phyloP scores from a whole-genome alignment of 495 filamentous ascomycete species.

The Astrothelium macrocarpum region DNA sequence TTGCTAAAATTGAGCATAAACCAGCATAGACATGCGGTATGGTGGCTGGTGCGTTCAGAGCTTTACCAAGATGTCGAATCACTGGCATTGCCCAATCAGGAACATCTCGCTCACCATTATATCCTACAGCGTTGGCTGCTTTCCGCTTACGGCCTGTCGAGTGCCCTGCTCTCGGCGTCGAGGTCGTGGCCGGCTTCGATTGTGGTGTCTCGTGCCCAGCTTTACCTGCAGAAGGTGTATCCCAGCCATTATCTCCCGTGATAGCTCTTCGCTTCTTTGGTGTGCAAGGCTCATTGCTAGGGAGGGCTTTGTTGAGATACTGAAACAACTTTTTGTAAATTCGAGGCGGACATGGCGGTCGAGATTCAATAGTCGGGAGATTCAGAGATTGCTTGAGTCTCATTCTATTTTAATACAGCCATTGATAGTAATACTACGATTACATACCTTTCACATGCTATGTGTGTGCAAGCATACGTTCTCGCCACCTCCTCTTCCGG shows the following conservation, averaged over 20 bases:
- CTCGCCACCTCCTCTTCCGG: conserved; percentile 82
- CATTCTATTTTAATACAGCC: not conserved
- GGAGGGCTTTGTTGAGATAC: conserved; percentile 66
- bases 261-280: conserved; percentile 21
- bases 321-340: conserved; percentile 76
- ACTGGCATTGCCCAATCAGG: conserved; percentile 59
- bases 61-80: conserved; percentile 56
- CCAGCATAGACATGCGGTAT: conserved; percentile 58
- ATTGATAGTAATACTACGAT: not conserved
- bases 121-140: not conserved
- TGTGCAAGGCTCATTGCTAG: conserved; percentile 25
- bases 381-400: conserved; percentile 76
- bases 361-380: conserved; percentile 69
- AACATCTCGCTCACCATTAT: conserved; percentile 24
- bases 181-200: not conserved
- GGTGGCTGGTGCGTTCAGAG: conserved; percentile 46
- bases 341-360: conserved; percentile 72
- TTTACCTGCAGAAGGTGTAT: not conserved
- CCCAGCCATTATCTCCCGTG: not conserved
- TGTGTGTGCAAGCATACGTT: conserved; percentile 78
- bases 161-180: not conserved
- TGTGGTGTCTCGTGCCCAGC: not conserved
- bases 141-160: not conserved
- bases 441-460: conserved; percentile 73
- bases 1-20: conserved; percentile 40